These are phyloP conservation scores for Myxozyma mucilagina DNA, from an alignment of 805 yeast genomes.

Conservation along the genomic window DNA sequence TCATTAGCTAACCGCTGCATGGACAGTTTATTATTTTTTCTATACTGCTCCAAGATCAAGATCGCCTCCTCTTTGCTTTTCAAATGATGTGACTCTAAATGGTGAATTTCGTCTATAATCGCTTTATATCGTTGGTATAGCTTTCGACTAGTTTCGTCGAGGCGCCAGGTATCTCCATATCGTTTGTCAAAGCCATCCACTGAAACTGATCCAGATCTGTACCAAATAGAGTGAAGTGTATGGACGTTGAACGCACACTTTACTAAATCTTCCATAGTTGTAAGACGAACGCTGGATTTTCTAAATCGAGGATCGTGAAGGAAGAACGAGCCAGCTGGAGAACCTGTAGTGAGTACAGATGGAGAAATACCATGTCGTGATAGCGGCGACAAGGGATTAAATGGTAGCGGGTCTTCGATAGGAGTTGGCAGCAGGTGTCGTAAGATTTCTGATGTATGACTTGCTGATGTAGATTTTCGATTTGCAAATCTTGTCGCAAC, in stretches of 20 bases:
- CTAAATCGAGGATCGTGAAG: background rate
- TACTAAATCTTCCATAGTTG: background rate
- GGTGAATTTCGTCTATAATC: background rate
- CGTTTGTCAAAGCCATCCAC: background rate
- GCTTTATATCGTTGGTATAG: background rate
- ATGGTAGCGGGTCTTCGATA: no score
- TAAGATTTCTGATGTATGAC: no score
- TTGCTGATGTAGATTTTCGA: no score
- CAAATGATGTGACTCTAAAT: background rate
- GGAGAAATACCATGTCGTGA: no score
- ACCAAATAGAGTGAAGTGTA: background rate
- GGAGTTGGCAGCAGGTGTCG: no score
- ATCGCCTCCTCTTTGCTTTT: background rate
- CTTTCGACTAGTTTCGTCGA: background rate
- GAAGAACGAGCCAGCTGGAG: background rate
- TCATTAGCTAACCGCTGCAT: background rate
- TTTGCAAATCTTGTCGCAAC: no score
- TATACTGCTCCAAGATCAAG: background rate
- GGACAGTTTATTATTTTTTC: background rate
- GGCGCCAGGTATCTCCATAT: background rate
- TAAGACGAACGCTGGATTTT: background rate
- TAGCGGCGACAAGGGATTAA: no score
- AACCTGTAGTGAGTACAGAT: no score
- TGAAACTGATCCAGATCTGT: background rate
- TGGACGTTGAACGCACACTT: background rate